Evolutionary conservation across 768 basidiomycete genomes (phyloP).

Genomic region (Saitozyma podzolica): DNA sequence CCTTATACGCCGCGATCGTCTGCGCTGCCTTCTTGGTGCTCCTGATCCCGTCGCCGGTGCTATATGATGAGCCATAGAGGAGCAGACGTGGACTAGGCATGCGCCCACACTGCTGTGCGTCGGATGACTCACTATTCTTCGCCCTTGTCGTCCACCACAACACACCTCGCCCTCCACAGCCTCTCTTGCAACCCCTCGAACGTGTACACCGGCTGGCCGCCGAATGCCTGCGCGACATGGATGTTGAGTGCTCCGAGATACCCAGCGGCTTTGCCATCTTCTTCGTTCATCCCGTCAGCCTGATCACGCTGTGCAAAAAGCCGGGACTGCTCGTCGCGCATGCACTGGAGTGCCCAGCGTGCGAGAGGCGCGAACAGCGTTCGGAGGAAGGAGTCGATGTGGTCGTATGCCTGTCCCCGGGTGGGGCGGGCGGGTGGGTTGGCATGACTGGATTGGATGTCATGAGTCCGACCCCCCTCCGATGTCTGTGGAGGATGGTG

Average conservation of each 20-base stretch:
- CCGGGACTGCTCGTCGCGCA: constrained; percentile 13
- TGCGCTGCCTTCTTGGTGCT: constrained; percentile 19
- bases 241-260: constrained; percentile 4
- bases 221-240: constrained; percentile 4
- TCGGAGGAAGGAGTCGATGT: constrained; percentile 27
- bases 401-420: constrained; percentile 30
- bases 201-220: constrained; percentile 3
- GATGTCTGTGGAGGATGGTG: not conserved
- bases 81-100: not conserved
- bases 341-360: constrained; percentile 13
- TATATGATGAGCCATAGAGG: not conserved
- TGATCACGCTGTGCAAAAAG: not conserved
- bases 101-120: not conserved
- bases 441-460: too few species aligned
- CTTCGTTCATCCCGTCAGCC: not conserved
- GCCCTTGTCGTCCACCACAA: constrained; percentile 6
- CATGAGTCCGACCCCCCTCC: not conserved
- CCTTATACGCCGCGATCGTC: constrained; percentile 25
- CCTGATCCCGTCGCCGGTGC: constrained; percentile 18
- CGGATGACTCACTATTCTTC: constrained; percentile 6
- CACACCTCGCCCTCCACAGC: constrained; percentile 14
- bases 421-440: constrained; percentile 1
- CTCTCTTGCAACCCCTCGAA: not conserved
- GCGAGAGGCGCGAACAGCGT: constrained; percentile 32
- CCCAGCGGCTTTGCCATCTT: constrained; percentile 16